Conservation (phyloP, 2,329 filamentous ascomycete species). For the Fusarium chuoi region DNA sequence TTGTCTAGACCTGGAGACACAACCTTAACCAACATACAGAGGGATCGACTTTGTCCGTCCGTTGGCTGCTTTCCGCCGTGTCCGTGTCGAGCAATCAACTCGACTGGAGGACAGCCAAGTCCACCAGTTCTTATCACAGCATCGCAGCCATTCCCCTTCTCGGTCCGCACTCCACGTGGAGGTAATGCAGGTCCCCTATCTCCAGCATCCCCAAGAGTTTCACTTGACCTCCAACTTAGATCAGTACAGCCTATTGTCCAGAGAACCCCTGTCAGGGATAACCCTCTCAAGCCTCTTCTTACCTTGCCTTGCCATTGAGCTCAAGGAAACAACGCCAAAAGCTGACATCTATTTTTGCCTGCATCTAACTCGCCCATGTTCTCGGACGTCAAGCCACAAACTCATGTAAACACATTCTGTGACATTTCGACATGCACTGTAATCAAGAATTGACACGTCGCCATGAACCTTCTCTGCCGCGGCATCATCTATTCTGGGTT, state of each 20-base stretch:
- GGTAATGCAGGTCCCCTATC: conserved; percentile 42
- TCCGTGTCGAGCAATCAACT: background rate
- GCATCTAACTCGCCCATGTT: background rate
- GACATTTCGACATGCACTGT: background rate
- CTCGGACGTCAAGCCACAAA: conserved; percentile 23
- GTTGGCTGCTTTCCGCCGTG: background rate
- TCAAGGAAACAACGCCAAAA: background rate
- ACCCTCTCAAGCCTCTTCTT: background rate
- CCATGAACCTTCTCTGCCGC: background rate
- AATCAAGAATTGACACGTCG: background rate
- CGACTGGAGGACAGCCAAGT: background rate
- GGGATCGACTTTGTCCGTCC: background rate
- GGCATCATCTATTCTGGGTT: conserved; percentile 10
- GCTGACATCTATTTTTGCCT: background rate
- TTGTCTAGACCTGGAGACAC: background rate
- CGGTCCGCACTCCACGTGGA: conserved; percentile 36
- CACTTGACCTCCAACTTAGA: conserved; percentile 16
- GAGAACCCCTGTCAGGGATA: conserved; percentile 17
- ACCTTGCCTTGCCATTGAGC: background rate
- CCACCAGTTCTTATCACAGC: conserved; percentile 12
- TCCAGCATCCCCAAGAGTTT: conserved; percentile 23
- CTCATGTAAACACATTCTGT: background rate
- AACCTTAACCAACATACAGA: conserved; percentile 10
- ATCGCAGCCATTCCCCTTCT: conserved; percentile 22
- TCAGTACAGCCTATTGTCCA: background rate